phyloP scores from a whole-genome alignment of 2,329 filamentous ascomycete species.

The Ophioceras dolichostomum region DNA sequence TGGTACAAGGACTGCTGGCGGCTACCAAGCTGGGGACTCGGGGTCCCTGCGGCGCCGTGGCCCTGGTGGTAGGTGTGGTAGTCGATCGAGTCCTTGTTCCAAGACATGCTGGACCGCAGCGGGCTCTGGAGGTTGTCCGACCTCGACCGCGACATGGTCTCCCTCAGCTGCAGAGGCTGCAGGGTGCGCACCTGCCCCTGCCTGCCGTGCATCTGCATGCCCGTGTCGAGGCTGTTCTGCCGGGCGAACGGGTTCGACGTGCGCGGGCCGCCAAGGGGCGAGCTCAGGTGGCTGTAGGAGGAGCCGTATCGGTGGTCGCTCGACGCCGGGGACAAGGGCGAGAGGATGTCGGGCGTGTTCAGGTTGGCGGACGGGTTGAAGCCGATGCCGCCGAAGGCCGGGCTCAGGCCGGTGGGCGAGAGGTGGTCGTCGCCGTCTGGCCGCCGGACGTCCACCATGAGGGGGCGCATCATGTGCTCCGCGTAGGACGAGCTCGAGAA shows the following conservation, averaged over 20 bases:
- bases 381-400: conserved; percentile 53
- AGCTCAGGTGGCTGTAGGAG: conserved; percentile 34
- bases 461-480: conserved; percentile 51
- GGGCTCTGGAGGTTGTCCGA: conserved; percentile 48
- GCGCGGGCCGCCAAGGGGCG: conserved; percentile 30
- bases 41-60: conserved; percentile 15
- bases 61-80: conserved; percentile 38
- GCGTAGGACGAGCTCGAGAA: conserved; percentile 36
- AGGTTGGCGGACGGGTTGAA: conserved; percentile 44
- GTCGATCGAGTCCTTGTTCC: conserved; percentile 48
- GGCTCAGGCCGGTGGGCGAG: conserved; percentile 54
- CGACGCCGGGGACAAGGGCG: conserved; percentile 42
- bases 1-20: conserved; percentile 39
- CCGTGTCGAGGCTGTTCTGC: conserved; percentile 30
- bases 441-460: conserved; percentile 58
- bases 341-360: conserved; percentile 40
- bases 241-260: conserved; percentile 40
- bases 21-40: conserved; percentile 31
- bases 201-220: conserved; percentile 29
- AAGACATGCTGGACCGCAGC: conserved; percentile 47
- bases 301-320: conserved; percentile 40
- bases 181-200: conserved; percentile 36
- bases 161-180: conserved; percentile 45
- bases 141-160: conserved; percentile 42
- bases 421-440: conserved; percentile 52